Conservation (phyloP, 495 filamentous ascomycete species). For the Xylaria flabelliformis region DNA sequence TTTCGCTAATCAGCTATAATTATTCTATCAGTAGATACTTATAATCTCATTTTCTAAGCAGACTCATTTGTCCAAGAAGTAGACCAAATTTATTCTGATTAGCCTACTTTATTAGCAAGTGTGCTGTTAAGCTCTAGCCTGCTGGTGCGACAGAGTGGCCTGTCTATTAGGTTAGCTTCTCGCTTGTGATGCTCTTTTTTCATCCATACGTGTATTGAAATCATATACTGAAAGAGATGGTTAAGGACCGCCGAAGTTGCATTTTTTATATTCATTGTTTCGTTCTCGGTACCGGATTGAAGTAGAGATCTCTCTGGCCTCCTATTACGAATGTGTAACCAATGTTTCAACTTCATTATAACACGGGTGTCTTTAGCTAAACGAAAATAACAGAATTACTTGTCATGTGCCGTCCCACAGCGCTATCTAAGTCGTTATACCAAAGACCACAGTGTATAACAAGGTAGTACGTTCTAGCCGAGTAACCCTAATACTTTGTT, state of each 20-base stretch:
- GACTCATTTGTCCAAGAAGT: not conserved
- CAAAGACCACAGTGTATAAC: not conserved
- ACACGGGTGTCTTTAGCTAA: not conserved
- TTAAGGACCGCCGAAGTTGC: not conserved
- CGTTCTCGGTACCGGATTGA: not conserved
- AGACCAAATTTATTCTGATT: not conserved
- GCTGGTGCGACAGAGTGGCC: not conserved
- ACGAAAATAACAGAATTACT: not conserved
- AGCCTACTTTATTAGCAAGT: not conserved
- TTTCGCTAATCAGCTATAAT: not conserved
- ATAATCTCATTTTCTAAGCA: not conserved
- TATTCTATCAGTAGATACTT: not conserved
- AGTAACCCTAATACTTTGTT: not conserved
- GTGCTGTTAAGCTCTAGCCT: not conserved
- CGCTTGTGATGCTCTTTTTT: not conserved
- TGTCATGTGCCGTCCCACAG: not conserved
- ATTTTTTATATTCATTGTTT: not conserved
- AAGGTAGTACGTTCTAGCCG: not conserved
- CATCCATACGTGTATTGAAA: not conserved
- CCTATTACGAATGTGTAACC: not conserved
- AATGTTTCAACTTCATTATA: not conserved
- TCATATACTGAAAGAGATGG: not conserved
- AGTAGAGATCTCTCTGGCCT: no score
- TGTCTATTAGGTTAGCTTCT: not conserved
- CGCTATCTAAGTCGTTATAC: not conserved